Percentiles rank a stretch among this genome's conserved stretches.
Conservation (phyloP, 345 rosid species). For the Kernera saxatilis region DNA sequence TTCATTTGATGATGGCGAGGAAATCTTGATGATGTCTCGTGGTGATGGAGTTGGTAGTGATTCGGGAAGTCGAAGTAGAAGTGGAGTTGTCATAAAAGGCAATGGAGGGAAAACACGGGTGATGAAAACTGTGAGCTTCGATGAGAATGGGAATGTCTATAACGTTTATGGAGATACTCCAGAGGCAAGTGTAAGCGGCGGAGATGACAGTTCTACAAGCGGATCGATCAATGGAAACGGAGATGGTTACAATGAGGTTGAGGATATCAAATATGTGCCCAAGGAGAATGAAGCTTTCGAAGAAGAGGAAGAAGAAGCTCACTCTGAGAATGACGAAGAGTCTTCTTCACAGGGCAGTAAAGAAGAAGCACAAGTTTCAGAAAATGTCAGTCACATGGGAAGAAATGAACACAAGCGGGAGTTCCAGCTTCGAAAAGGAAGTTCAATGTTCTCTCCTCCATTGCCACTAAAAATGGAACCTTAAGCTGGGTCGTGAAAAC, state of each 20-base stretch:
- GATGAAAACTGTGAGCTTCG: constrained; percentile 19
- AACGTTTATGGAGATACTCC: constrained; percentile 30
- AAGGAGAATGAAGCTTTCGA: constrained; percentile 13
- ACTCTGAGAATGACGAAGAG: constrained; percentile 4
- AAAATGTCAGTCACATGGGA: background rate
- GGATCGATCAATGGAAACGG: constrained; percentile 35
- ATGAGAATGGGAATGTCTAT: constrained; percentile 19
- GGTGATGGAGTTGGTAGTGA: background rate
- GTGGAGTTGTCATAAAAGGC: background rate
- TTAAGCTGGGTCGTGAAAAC: constrained; percentile 23
- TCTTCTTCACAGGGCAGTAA: constrained; percentile 29
- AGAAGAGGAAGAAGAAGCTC: constrained; percentile 22
- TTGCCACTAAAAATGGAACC: constrained; percentile 64
- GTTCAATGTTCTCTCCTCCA: constrained; percentile 48
- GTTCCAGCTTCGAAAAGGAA: constrained; percentile 26
- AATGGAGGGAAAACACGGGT: constrained; percentile 11
- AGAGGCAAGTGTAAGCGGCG: constrained; percentile 37
- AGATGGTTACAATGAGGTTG: constrained; percentile 25
- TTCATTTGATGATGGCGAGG: background rate
- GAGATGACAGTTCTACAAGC: constrained; percentile 25
- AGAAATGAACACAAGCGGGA: constrained; percentile 7
- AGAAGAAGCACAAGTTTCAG: constrained; percentile 12
- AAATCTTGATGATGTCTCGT: background rate
- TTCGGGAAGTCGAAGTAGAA: background rate
- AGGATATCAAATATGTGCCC: constrained; percentile 27